These are phyloP conservation scores for Leucocoprinus birnbaumii DNA, from an alignment of 768 basidiomycete species.

Conservation along the genomic window DNA sequence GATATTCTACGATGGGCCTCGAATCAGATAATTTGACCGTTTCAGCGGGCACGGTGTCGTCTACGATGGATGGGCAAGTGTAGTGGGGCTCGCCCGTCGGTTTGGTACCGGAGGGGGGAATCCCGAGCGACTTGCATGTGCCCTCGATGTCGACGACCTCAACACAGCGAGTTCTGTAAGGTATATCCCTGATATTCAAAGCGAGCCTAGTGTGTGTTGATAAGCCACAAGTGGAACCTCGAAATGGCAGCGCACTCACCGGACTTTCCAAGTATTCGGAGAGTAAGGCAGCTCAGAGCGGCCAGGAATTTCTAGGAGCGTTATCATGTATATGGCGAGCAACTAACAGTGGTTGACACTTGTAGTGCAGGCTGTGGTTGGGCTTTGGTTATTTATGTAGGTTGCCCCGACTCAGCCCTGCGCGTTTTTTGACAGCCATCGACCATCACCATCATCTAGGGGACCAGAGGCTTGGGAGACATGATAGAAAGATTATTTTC, in stretches of 20 bases:
- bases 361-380: too few relatives aligned
- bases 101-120: constrained; percentile 23
- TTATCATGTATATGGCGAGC: too few relatives aligned
- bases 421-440: too few relatives aligned
- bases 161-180: constrained; percentile 25
- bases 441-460: too few relatives aligned
- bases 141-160: constrained; percentile 22
- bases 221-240: constrained; percentile 21
- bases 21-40: constrained; percentile 30
- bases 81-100: constrained; percentile 24
- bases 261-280: constrained; percentile 26
- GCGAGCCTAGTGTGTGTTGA: too few relatives aligned
- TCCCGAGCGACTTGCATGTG: constrained; percentile 20
- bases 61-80: constrained; percentile 30
- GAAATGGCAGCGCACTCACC: constrained; percentile 14
- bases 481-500: too few relatives aligned
- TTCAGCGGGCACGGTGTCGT: constrained; percentile 17
- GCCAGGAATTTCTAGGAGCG: not conserved
- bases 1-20: constrained; percentile 31
- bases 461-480: too few relatives aligned
- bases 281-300: constrained; percentile 11
- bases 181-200: constrained; percentile 17
- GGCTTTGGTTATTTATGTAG: too few relatives aligned
- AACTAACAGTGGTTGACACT: too few relatives aligned
- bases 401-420: too few relatives aligned